phyloP scores from a whole-genome alignment of 2,329 filamentous ascomycete species.

The Hirsutella thompsonii region DNA sequence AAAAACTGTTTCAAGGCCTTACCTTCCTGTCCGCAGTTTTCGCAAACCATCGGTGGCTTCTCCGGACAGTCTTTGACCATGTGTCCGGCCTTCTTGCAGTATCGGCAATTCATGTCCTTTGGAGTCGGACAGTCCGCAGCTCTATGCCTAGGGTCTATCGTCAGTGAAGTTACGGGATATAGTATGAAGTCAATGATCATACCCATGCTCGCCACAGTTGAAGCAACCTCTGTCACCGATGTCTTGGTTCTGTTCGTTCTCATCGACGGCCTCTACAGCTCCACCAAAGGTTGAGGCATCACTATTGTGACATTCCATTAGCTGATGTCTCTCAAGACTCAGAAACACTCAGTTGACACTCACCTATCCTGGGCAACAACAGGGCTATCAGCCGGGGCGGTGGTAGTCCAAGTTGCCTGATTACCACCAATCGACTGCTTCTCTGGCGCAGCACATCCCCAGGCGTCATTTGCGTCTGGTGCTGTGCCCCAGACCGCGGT shows the following conservation, averaged over 20 bases:
- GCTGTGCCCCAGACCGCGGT: no score
- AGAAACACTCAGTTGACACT: no score
- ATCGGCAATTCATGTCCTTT: slow-evolving; percentile 22
- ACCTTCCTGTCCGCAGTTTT: slow-evolving; percentile 51
- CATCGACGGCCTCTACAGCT: not conserved
- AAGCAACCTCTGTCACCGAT: not conserved
- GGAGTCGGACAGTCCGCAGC: slow-evolving; percentile 22
- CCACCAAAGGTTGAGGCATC: not conserved
- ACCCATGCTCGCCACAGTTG: slow-evolving; percentile 1
- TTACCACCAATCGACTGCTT: no score
- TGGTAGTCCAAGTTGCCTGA: no score
- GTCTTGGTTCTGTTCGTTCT: not conserved
- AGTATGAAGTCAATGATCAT: no score
- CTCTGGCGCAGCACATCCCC: no score
- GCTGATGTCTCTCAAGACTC: not conserved
- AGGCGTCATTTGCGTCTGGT: no score
- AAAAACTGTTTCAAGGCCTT: slow-evolving; percentile 7
- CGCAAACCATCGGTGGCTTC: slow-evolving; percentile 41
- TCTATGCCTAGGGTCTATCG: slow-evolving; percentile 18
- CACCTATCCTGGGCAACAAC: no score
- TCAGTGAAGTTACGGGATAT: no score
- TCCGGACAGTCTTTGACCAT: slow-evolving; percentile 50
- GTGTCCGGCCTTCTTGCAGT: slow-evolving; percentile 39
- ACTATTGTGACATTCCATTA: not conserved
- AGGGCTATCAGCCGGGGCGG: no score